Evolutionary conservation across 148 eudicot species (phyloP), one percentile per base, ranked within the genome.

Genomic region (Diospyros kaki): DNA sequence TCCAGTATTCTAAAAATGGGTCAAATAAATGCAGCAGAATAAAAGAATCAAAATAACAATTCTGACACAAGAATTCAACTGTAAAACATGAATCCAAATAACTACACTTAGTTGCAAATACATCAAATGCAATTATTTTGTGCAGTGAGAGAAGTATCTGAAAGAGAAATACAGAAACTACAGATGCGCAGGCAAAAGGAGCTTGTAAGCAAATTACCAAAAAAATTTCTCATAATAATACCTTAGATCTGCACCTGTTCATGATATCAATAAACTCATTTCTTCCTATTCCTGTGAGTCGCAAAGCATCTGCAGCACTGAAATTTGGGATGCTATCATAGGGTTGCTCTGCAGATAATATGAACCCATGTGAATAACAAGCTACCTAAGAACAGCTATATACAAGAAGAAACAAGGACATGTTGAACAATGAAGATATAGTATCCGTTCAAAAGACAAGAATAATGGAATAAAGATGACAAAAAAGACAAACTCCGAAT

Each of bases 231-330:
- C 56, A 78, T 28, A 39, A 73, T 60, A 72, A 58, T 89, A 95
- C 98, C 98, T 95, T 95, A 76, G 98, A 95, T 82, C 92, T 95
- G 81, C 98, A 95, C 83, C 90, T 95, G 79, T 95, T 95, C 98
- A 95, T 95, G 79, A 95, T 95, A 84, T 95, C 98, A 76, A 95
- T 92, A 82, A 95, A 95, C 78, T 95, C 98, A 83, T 95, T 95
- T 87, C 98, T 90, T 77, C 97, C 98, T 18, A 95, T 80, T 67
- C 98, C 97, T 38, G 96, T 89, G 64, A 95, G 87, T 73, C 98
- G 86, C 82, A 95, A 83, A 68, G 97, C 97, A 88, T 95, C 98
- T 68, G 98, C 97, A 14, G 98, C 98, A 76, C 91, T 95, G 76
- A 95, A 92, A 72, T 95, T 95, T 38, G 98, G 98, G 64, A 95